Base-by-base conservation (phyloP, 768 basidiomycete species). In the Lactarius hatsudake region DNA sequence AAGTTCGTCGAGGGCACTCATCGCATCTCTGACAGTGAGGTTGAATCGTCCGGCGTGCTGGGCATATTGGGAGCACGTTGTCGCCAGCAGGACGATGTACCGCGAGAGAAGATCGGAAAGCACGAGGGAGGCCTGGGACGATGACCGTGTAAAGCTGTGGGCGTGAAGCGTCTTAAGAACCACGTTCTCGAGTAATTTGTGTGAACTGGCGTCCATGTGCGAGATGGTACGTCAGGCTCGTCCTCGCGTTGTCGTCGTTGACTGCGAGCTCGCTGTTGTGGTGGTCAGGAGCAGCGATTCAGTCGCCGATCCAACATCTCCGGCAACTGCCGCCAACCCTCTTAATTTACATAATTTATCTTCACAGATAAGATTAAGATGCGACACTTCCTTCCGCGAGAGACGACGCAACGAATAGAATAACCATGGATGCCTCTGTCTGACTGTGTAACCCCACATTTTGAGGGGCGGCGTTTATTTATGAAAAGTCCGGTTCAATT, bases 101-200 rank as follows among this genome's bases (percentile, higher is more conserved):
- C 89, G 87, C 43, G 88, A 82, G 70, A 94, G 83, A 69, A 93
- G 80, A 76, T 90, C 91, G 15, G 90, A 88, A 57, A 94, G 81
- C 20, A 89, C 83, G 30, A 84, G 77, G 12, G 87, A 81, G 3
- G 93, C 90, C 73, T 89, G 88, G 1, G 86, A 78, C 3, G 93
- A 94, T 0, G 91, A 83, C 60, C 90, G 84, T 43, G 88, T 86
- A 77, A 94, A 94, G 68, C 82, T 82, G 70, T 93, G 86, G 0
- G 90, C 88, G 69, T 93, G 91, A 18, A 93, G 82, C 20, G 90
- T 88, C 63, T 86, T 84, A 74, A 87, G 81, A 1, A 85, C 83
- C 0, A 84, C 85, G 3, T 87, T 81, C 77, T 91, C 90, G 66
- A 92, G 81, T 63, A 91, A 75, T 72, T 84, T 88, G 67, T 82